Evolutionary conservation across 306 rosid species (phyloP).

Genomic region (Cucumis hystrix): DNA sequence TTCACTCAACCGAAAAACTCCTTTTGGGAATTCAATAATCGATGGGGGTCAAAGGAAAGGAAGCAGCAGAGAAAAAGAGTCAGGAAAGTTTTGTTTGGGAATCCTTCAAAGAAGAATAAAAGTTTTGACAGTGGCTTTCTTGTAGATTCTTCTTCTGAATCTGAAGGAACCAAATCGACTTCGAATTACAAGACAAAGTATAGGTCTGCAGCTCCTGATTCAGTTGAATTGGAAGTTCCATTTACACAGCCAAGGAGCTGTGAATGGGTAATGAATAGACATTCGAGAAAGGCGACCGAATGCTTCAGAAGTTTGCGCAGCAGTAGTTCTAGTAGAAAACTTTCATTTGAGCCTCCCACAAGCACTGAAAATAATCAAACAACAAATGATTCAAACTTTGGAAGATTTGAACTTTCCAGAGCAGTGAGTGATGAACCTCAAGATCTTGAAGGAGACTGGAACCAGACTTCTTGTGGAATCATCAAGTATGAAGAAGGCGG

Average conservation of each 20-base stretch:
- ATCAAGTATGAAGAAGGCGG: neutral
- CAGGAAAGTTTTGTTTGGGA: neutral
- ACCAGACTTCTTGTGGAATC: neutral
- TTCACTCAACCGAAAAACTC: slow-evolving; percentile 38
- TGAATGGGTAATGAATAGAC: neutral
- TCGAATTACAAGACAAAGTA: neutral
- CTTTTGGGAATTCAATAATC: slow-evolving; percentile 38
- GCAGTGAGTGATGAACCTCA: neutral
- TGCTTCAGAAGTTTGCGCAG: neutral
- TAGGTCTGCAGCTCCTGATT: neutral
- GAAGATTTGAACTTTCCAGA: neutral
- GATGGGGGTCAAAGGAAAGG: slow-evolving; percentile 22
- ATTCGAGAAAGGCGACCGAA: neutral
- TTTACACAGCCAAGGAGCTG: slow-evolving; percentile 6
- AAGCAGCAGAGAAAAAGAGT: slow-evolving; percentile 21
- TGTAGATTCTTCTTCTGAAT: neutral
- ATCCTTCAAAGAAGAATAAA: neutral
- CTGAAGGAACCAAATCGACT: neutral
- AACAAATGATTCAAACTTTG: neutral
- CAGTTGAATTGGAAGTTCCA: slow-evolving; percentile 1
- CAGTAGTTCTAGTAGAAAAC: slow-evolving; percentile 23
- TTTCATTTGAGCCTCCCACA: slow-evolving; percentile 14
- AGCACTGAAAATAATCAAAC: neutral
- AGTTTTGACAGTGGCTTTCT: neutral
- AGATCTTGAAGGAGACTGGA: neutral